Conservation (phyloP, 1,284 basidiomycete genomes). For the Rhodotorula sp. region DNA sequence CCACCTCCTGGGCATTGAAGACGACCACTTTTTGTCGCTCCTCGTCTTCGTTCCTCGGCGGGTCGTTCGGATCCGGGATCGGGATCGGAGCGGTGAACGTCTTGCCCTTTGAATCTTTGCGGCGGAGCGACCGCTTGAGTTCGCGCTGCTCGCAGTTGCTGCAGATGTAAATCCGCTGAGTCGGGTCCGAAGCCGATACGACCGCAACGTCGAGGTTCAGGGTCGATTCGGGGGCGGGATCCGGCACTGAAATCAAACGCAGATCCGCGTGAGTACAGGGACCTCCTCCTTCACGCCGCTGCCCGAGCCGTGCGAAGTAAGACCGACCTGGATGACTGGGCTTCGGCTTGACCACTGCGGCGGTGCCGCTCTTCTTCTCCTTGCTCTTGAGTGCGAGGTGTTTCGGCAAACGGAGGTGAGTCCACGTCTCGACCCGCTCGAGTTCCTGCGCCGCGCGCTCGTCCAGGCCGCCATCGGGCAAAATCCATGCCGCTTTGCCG, state of each 20-base stretch:
- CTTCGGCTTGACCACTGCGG: conserved; percentile 56
- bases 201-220: conserved; percentile 43
- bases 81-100: conserved; percentile 38
- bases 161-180: conserved; percentile 41
- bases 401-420: conserved; percentile 71
- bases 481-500: conserved; percentile 8
- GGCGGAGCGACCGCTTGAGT: conserved; percentile 72
- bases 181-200: conserved; percentile 39
- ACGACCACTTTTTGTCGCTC: conserved; percentile 69
- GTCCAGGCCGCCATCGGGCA: conserved; percentile 30
- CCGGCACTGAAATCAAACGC: conserved; percentile 1
- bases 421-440: conserved; percentile 67
- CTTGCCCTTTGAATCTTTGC: conserved; percentile 62
- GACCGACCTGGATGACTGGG: conserved; percentile 39
- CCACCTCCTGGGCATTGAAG: conserved; percentile 90
- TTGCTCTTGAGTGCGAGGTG: conserved; percentile 78
- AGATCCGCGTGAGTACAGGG: too few relatives aligned
- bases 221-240: conserved; percentile 22
- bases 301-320: too few relatives aligned
- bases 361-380: conserved; percentile 14
- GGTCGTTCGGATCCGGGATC: not conserved
- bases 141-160: conserved; percentile 41
- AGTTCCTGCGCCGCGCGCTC: conserved; percentile 23
- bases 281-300: too few relatives aligned
- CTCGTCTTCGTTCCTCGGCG: conserved; percentile 47